A percentile compares a stretch with the other conserved stretches of the same genome.
phyloP scores from a whole-genome alignment of 1,139 yeast genomes.

The Debaryomycetaceae sp. region DNA sequence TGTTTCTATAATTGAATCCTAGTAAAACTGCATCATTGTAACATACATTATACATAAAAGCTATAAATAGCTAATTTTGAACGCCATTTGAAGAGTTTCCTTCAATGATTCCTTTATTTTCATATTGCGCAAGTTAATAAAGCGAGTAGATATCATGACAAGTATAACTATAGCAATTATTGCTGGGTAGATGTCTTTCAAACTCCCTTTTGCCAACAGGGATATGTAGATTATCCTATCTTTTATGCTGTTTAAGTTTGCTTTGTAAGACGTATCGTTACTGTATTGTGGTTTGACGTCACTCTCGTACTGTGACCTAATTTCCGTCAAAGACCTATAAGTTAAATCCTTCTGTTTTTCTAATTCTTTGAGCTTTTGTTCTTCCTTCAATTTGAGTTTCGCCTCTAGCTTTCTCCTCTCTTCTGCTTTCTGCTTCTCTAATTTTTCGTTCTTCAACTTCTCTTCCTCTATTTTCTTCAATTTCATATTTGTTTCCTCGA shows the following conservation, averaged over 20 bases:
- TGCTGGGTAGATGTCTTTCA: conserved; percentile 29
- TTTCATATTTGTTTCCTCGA: conserved; percentile 12
- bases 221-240: conserved; percentile 13
- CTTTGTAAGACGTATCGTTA: background rate
- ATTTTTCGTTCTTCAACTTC: conserved; percentile 14
- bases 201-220: conserved; percentile 17
- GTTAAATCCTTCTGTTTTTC: conserved; percentile 28
- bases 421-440: conserved; percentile 14
- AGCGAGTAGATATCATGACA: conserved; percentile 18
- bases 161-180: conserved; percentile 20
- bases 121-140: conserved; percentile 22
- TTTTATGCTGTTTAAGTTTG: conserved; percentile 5
- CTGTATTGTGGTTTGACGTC: conserved; percentile 1
- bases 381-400: conserved; percentile 19
- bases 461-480: conserved; percentile 15
- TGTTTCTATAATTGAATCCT: conserved; percentile 22
- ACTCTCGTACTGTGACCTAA: conserved; percentile 11
- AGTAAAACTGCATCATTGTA: too few relatives aligned
- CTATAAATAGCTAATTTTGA: conserved; percentile 39
- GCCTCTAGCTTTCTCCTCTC: conserved; percentile 18
- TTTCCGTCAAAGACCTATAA: conserved; percentile 33
- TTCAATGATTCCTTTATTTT: conserved; percentile 28
- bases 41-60: too few relatives aligned
- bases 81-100: conserved; percentile 45
- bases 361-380: conserved; percentile 18